phyloP scores from a whole-genome alignment of 768 basidiomycete species.

The Leccinum longicurvipes region DNA sequence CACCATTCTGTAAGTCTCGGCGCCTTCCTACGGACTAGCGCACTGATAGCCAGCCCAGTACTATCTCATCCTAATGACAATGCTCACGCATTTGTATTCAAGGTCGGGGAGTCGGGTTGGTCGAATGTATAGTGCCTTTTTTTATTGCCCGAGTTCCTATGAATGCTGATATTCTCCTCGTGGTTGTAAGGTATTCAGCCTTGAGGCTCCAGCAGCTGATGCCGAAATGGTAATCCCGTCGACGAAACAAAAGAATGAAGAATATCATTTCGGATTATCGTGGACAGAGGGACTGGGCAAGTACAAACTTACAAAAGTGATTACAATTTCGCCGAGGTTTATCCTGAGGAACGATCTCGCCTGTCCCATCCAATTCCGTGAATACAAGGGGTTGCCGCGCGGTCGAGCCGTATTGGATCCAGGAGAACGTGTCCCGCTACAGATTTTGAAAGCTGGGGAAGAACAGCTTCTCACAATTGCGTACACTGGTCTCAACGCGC shows the following conservation, averaged over 20 bases:
- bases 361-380: conserved; percentile 73
- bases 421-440: conserved; percentile 66
- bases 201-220: conserved; percentile 93
- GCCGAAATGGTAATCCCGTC: conserved; percentile 73
- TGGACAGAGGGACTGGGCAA: conserved; percentile 95
- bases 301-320: conserved; percentile 93
- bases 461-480: conserved; percentile 82
- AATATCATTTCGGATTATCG: conserved; percentile 81
- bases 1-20: conserved; percentile 73
- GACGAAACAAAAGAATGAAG: conserved; percentile 55
- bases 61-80: conserved; percentile 79
- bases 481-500: conserved; percentile 77
- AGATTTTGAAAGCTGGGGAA: conserved; percentile 59
- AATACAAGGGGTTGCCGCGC: conserved; percentile 70
- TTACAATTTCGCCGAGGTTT: conserved; percentile 89
- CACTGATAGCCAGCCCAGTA: conserved; percentile 46
- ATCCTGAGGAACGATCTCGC: conserved; percentile 78
- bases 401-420: conserved; percentile 61
- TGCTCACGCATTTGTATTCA: conserved; percentile 82
- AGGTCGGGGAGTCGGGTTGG: conserved; percentile 81
- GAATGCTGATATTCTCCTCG: conserved; percentile 5
- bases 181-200: conserved; percentile 61
- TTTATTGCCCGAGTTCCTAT: background rate
- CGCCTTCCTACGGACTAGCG: conserved; percentile 1
- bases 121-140: conserved; percentile 58